A percentile compares a stretch with the other conserved stretches of the same genome.
These are phyloP conservation scores for Boletus bicolor DNA, from an alignment of 768 basidiomycete species.

Conservation along the genomic window DNA sequence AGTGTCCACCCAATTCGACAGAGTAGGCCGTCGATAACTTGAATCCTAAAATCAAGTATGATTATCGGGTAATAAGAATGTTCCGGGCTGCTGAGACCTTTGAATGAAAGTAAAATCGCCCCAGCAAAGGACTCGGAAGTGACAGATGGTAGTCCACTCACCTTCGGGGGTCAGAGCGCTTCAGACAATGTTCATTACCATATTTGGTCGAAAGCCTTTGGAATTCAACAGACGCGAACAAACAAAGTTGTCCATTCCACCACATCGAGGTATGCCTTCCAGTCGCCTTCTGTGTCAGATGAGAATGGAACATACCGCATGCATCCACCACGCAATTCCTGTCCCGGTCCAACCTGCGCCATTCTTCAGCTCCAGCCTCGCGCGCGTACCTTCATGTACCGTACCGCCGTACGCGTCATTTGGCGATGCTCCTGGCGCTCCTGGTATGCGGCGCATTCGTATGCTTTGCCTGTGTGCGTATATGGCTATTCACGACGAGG, in stretches of 20 bases:
- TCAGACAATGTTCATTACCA: not conserved
- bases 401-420: slow-evolving; percentile 29
- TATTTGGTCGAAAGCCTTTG: not conserved
- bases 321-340: slow-evolving; percentile 40
- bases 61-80: not conserved
- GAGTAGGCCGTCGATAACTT: not conserved
- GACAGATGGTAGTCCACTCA: not conserved
- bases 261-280: slow-evolving; percentile 23
- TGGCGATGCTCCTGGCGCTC: slow-evolving; percentile 44
- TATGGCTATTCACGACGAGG: slow-evolving; percentile 61
- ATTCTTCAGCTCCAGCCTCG: slow-evolving; percentile 10
- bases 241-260: not conserved
- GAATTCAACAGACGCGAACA: slow-evolving; percentile 9
- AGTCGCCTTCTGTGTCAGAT: slow-evolving; percentile 61
- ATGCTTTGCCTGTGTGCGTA: slow-evolving; percentile 60
- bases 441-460: slow-evolving; percentile 47
- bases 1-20: not conserved
- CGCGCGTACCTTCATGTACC: slow-evolving; percentile 9
- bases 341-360: slow-evolving; percentile 21
- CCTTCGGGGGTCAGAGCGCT: not conserved
- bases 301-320: slow-evolving; percentile 68
- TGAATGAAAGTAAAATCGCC: not conserved
- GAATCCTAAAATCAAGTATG: not conserved
- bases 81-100: not conserved
- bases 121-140: not conserved